Base-by-base conservation (phyloP, 371 early-diverging fungal species). In the Lichtheimia corymbifera region DNA sequence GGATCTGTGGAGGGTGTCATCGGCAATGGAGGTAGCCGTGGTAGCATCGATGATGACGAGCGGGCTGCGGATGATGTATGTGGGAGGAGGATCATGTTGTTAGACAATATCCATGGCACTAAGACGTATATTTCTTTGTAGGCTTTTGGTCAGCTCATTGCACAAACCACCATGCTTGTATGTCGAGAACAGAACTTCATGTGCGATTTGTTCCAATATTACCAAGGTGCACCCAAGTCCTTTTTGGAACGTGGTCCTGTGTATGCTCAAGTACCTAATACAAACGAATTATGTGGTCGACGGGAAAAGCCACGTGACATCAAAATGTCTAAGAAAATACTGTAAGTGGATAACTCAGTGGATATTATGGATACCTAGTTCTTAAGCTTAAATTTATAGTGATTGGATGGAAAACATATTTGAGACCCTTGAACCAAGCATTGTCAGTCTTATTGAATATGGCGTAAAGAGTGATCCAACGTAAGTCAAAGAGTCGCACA, bases 361-460 rank as follows among this genome's bases (percentile, higher is more conserved):
- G 12, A 22, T 51, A 43, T 40, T 2, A 35, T 35, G 35, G 35
- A 11, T 11, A 9, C 6, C 53, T 7, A 13, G n/a, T 35, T 17
- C 30, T 15, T 24, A 50, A 49, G 11, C 25, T n/a, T 14, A n/a
- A 4, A 20, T 51, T 47, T 64, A 61, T 64, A 84, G 82, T 24
- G 78, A 84, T 44, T 85, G 88, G 74, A 93, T 95, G 83, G 94
- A 94, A 57, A 82, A 90, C 28, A 75, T 93, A 51, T 96, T 94
- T 72, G 89, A 88, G 50, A 86, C 88, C 5, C 64, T 93, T 41
- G 85, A 87, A 12, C 87, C 92, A 3, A 91, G 89, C 28, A 66
- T 96, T 27, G 80, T 83, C 15, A 66, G 75, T 17, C 71, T 95
- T 44, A 71, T 94, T 6, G 97, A 97, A 45, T 80, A 83, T 64